Evolutionary conservation across 75 land plant species (phyloP), one percentile per base, ranked within the genome.

Genomic region (Larix kaempferi): DNA sequence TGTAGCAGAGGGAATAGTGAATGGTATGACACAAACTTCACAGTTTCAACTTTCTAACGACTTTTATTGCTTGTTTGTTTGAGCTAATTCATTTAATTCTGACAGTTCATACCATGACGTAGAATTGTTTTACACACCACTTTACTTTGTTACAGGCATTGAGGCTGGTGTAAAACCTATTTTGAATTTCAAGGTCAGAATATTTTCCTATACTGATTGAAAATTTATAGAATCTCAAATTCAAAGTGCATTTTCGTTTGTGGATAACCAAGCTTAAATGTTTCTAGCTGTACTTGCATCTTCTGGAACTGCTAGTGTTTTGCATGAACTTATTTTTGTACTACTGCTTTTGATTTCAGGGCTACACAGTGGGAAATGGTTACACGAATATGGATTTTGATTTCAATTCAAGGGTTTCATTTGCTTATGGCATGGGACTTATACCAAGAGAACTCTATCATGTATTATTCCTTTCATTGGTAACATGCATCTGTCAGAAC

Each of bases 351-450:
- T 44, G 7, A 71, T 56, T n/a, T 12, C 77, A 85, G 87, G 87
- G 87, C 25, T 85, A 85, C 75, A 25, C 75, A 22, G 74, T 85
- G n/a, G 87, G 87, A 37, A 85, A 85, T 75, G 85, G 85, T 21
- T 57, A 64, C 39, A 85, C 87, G 19, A 85, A 85, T 57, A 62
- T 56, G 12, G 72, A 59, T 57, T 85, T 78, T n/a, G 61, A 59
- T 59, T n/a, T 54, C 49, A 84, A 84, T 82, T 81, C 91, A 60
- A 57, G 73, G 52, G 62, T 91, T 13, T 82, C 82, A 33, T 85
- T 85, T 78, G 87, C 86, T 39, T 78, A 87, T 82, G 86, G 86
- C n/a, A 81, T 89, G 85, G 91, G 90, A 33, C 84, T 91, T 52
- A 88, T 91, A 52, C 86, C 92, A 29, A 79, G 76, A 22, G 82